These are phyloP conservation scores for Bodo saltans DNA, from an alignment of 78 protist genomes.

Conservation along the genomic window DNA sequence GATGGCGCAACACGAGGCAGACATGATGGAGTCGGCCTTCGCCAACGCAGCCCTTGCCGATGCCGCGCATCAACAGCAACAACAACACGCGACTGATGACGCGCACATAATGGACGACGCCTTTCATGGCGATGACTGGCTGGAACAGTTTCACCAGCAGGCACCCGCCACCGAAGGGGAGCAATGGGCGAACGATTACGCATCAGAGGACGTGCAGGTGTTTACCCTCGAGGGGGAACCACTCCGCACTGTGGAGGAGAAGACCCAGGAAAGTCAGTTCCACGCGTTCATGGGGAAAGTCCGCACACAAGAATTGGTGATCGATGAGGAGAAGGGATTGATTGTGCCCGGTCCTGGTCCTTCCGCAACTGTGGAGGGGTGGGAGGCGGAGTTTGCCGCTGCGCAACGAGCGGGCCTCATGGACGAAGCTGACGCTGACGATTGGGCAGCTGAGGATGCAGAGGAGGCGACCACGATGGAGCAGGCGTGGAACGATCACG, in stretches of 20 bases:
- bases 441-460: not conserved
- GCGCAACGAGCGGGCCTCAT: not conserved
- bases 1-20: not conserved
- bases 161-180: not conserved
- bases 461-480: not conserved
- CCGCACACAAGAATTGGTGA: not conserved
- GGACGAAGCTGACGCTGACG: not conserved
- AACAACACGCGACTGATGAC: not conserved
- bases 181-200: not conserved
- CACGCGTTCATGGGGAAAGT: not conserved
- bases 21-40: not conserved
- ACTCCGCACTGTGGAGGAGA: not conserved
- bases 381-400: not conserved
- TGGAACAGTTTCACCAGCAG: not conserved
- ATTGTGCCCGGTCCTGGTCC: not conserved
- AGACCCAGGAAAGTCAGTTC: not conserved
- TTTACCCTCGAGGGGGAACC: not conserved
- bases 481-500: no score
- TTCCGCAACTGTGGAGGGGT: not conserved
- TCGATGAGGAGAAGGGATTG: not conserved
- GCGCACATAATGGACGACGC: constrained; percentile 1
- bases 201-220: not conserved
- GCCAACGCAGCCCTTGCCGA: not conserved
- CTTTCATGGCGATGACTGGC: constrained; percentile 17
- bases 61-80: not conserved